Evolutionary conservation across 306 rosid species (phyloP).

Genomic region (Ziziphus jujuba): DNA sequence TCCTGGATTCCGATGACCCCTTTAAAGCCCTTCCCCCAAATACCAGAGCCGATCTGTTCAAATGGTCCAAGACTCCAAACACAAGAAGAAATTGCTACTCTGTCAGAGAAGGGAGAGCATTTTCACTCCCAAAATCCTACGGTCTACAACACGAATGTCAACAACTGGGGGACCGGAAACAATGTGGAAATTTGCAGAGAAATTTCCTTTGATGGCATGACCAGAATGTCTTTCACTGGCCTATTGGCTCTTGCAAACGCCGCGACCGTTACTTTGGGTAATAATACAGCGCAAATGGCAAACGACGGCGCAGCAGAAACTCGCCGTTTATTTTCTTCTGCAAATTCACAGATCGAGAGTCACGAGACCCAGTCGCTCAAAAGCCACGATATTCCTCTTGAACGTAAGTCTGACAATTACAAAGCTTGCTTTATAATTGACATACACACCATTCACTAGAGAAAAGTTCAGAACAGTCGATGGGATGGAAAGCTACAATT

Average conservation of each 20-base stretch:
- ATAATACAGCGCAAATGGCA: not conserved
- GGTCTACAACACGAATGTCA: not conserved
- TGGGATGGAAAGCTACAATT: too few relatives aligned
- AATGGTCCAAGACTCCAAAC: too few relatives aligned
- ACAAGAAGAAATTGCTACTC: too few relatives aligned
- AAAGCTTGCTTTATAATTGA: too few relatives aligned
- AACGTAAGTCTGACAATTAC: too few relatives aligned
- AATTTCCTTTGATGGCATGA: not conserved
- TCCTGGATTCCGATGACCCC: constrained; percentile 31
- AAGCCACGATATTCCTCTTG: too few relatives aligned
- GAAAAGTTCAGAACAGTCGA: too few relatives aligned
- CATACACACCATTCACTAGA: too few relatives aligned
- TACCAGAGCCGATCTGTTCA: not conserved
- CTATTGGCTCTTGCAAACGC: too few relatives aligned
- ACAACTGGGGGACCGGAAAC: not conserved
- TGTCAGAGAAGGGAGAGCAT: too few relatives aligned
- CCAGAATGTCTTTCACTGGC: too few relatives aligned
- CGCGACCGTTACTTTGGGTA: too few relatives aligned
- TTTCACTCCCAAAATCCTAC: not conserved
- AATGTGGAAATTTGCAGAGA: not conserved
- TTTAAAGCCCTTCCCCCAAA: constrained; percentile 7
- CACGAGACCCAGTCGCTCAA: not conserved
- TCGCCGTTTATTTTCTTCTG: not conserved
- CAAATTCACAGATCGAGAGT: not conserved
- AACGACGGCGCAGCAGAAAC: not conserved